A percentile compares a stretch with the other conserved stretches of the same genome.
Evolutionary conservation across 164 flowering plant species (phyloP).

Genomic region (Liquidambar formosana): DNA sequence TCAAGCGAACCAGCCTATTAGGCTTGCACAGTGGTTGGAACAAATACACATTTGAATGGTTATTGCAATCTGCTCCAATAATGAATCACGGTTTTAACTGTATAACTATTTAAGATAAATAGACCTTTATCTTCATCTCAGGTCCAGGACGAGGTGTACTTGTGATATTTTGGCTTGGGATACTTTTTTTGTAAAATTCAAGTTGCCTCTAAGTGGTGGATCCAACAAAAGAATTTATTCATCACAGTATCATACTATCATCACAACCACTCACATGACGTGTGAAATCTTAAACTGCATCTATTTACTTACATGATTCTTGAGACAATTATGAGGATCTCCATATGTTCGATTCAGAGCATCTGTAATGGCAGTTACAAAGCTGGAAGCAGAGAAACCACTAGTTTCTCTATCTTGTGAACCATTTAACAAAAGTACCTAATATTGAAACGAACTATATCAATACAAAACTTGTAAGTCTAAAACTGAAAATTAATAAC

Average conservation of each 20-base stretch:
- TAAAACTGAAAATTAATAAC: background rate
- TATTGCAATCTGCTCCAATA: too few species aligned
- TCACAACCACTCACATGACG: background rate
- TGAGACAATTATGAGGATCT: conserved; percentile 57
- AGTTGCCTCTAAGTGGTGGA: background rate
- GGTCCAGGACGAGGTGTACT: too few species aligned
- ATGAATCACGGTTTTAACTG: too few species aligned
- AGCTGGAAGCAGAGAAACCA: conserved; percentile 76
- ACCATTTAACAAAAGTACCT: conserved; percentile 95
- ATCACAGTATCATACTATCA: background rate
- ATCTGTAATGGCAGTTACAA: conserved; percentile 91
- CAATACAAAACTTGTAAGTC: background rate
- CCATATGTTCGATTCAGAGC: conserved; percentile 88
- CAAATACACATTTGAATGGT: too few species aligned
- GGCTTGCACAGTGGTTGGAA: too few species aligned
- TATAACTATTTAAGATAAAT: too few species aligned
- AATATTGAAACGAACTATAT: conserved; percentile 1
- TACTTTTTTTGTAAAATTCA: background rate
- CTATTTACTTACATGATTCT: conserved; percentile 57
- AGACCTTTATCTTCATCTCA: too few species aligned
- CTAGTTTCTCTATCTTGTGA: conserved; percentile 83
- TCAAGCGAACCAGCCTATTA: too few species aligned
- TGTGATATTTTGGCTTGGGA: too few species aligned
- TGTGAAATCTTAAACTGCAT: background rate
- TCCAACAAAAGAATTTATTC: background rate